These are phyloP conservation scores for Paramecium sonneborni DNA, from an alignment of 73 alveolate species.

Conservation along the genomic window DNA sequence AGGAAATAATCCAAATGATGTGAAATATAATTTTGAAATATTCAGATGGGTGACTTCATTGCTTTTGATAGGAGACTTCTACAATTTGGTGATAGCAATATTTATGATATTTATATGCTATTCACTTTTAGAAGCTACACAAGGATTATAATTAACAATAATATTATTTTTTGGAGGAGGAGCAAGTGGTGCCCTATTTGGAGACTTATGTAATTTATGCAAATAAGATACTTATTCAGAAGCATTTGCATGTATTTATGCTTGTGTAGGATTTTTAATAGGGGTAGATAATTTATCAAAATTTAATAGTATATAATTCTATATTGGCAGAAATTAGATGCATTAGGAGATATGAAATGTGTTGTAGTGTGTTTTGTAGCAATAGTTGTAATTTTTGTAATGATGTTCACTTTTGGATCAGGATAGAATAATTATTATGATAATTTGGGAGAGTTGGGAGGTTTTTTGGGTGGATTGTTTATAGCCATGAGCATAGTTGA, in stretches of 20 bases:
- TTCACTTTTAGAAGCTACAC: neutral
- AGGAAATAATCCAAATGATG: neutral
- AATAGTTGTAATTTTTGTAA: neutral
- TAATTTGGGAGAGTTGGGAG: neutral
- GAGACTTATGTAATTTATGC: slow-evolving; percentile 27
- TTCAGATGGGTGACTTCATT: neutral
- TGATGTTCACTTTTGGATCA: neutral
- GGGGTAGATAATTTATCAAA: neutral
- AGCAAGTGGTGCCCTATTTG: slow-evolving; percentile 32
- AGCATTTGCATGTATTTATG: neutral
- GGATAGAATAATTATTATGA: neutral
- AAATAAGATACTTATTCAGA: neutral
- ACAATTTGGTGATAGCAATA: neutral
- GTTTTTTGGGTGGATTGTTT: neutral
- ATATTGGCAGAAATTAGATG: slow-evolving; percentile 40
- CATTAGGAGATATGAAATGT: neutral
- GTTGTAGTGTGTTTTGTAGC: neutral
- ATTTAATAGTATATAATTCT: neutral
- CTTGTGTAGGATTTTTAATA: neutral
- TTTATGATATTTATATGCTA: neutral
- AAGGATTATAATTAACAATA: neutral
- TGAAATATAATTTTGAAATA: neutral
- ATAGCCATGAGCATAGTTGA: neutral
- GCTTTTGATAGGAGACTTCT: neutral
- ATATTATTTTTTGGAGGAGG: slow-evolving; percentile 24